A percentile compares a stretch with the other conserved stretches of the same genome.
Conservation (phyloP, 2,329 filamentous ascomycete species). For the Westerdykella ornata region DNA sequence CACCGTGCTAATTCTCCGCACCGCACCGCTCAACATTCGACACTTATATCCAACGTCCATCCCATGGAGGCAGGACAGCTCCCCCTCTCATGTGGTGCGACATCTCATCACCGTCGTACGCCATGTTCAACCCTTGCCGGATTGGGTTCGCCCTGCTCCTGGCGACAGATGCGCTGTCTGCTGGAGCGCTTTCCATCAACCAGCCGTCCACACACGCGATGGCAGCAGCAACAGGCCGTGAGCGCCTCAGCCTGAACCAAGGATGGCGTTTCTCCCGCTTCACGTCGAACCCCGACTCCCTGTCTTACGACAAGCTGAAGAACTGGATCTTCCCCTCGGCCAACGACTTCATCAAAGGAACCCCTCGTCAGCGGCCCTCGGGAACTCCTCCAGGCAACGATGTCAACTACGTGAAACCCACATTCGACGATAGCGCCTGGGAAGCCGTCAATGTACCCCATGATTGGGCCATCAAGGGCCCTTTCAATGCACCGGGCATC, state of each 20-base stretch:
- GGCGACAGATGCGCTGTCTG: too few species aligned
- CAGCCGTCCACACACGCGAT: too few species aligned
- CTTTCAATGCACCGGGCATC: constrained; percentile 32
- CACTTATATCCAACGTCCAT: too few species aligned
- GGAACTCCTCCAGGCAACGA: constrained; percentile 13
- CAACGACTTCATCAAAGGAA: constrained; percentile 33
- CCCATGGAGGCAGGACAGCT: too few species aligned
- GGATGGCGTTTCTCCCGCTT: constrained; percentile 33
- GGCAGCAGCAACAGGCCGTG: not conserved
- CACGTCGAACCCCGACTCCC: constrained; percentile 26
- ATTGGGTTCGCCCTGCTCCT: too few species aligned
- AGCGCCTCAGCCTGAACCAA: constrained; percentile 23
- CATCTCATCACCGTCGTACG: too few species aligned
- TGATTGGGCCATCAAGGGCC: constrained; percentile 43
- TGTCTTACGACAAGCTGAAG: constrained; percentile 29
- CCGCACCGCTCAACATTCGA: too few species aligned
- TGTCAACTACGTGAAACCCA: constrained; percentile 20
- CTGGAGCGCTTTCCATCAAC: too few species aligned
- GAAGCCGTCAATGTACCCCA: constrained; percentile 39
- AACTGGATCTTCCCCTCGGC: constrained; percentile 36
- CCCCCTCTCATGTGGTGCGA: too few species aligned
- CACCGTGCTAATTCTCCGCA: too few species aligned
- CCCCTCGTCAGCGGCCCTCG: constrained; percentile 15
- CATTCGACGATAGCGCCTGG: constrained; percentile 38
- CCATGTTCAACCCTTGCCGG: too few species aligned